These are phyloP conservation scores for Atkinsonella hypoxylon DNA, from an alignment of 2,329 filamentous ascomycete genomes.

Conservation along the genomic window DNA sequence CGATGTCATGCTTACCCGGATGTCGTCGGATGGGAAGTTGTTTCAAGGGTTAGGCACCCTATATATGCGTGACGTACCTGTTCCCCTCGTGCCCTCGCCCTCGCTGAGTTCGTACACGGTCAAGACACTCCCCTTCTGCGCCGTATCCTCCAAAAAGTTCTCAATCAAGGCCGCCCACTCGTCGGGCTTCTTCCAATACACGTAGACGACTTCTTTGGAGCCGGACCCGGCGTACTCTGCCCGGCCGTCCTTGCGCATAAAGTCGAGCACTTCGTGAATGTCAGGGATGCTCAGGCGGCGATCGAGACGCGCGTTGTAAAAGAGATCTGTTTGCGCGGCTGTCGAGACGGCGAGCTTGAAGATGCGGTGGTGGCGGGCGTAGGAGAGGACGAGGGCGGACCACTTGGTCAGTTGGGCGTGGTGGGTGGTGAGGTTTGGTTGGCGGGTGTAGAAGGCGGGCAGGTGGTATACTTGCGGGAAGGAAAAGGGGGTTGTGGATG, in stretches of 20 bases:
- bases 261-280: constrained; percentile 45
- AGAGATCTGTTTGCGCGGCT: constrained; percentile 42
- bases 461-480: constrained; percentile 61
- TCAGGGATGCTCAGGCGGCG: constrained; percentile 38
- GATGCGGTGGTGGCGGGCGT: constrained; percentile 66
- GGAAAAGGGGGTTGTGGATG: background rate
- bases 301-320: constrained; percentile 43
- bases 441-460: constrained; percentile 76
- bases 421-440: constrained; percentile 61
- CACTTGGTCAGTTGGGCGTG: constrained; percentile 73
- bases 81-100: constrained; percentile 64
- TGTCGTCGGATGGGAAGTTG: too few relatives aligned
- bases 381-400: constrained; percentile 73
- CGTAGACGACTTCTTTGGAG: constrained; percentile 43
- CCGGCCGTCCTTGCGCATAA: constrained; percentile 45
- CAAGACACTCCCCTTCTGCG: constrained; percentile 76
- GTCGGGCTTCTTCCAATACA: constrained; percentile 78
- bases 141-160: constrained; percentile 76
- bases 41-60: too few relatives aligned
- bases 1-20: background rate
- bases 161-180: constrained; percentile 79
- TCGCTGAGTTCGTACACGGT: constrained; percentile 87
- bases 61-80: constrained; percentile 41
- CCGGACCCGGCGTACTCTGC: constrained; percentile 49
- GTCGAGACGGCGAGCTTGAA: constrained; percentile 59